Evolutionary conservation across 2,329 filamentous ascomycete genomes (phyloP), one percentile per base, ranked within the genome.

Genomic region (Fusarium azukiicola): DNA sequence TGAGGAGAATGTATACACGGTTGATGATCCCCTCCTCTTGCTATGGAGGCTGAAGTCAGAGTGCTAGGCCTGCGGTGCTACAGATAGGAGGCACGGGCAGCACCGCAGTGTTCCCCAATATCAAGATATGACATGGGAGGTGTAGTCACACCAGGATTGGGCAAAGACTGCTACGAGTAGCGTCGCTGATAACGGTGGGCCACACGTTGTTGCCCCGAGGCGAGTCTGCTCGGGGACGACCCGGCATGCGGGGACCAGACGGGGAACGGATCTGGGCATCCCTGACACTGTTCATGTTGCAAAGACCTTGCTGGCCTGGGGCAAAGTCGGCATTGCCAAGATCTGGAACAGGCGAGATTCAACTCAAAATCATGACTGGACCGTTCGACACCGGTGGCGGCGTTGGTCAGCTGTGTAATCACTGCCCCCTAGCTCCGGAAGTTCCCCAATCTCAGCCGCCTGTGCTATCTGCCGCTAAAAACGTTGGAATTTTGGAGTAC

Each of bases 101-200:
- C 6, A 16, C 23, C 23, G 40, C 16, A 21, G 32, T 46, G 47
- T 47, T 38, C 63, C 67, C 54, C 23, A 72, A 52, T 67, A 73
- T 74, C 76, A 69, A 54, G 38, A 46, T 27, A 71, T 61, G 76
- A 52, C 70, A 77, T 44, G 27, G 54, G 32, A 66, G 19, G 19
- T 67, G 63, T 72, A 56, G 67, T 69, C 67, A 58, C 49, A 68
- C 66, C 66, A 67, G 71, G 56, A 67, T 70, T 61, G 52, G 44
- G 23, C 49, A 36, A 40, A n/a, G 21, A 21, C 68, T 58, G 23
- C 49, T 27, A 40, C 21, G 21, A 21, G 64, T 58, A 54, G 72
- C 71, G 68, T 67, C 63, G 73, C 73, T 74, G 77, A 79, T 79
- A 79, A 75, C 69, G 61, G 54, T 47, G 50, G 40, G 40, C 23